Evolutionary conservation across 768 basidiomycete genomes (phyloP).

Genomic region (Xerocomus potaroensis): DNA sequence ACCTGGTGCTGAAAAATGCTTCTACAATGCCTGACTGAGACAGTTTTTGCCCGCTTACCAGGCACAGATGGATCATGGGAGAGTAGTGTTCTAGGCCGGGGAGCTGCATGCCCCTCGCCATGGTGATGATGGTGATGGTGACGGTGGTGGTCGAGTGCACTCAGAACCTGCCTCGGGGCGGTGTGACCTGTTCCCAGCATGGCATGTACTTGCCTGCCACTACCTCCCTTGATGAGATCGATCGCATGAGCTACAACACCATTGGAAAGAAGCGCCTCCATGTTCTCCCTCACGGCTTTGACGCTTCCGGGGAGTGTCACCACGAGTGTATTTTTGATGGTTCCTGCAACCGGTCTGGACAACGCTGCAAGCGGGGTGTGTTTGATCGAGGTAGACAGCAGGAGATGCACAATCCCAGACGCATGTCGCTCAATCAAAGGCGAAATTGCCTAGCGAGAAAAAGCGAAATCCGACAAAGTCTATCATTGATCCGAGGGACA

Average conservation of each 20-base stretch:
- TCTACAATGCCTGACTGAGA: neutral
- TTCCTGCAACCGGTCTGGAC: slow-evolving; percentile 80
- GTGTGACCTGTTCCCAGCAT: slow-evolving; percentile 36
- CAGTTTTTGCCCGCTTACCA: slow-evolving; percentile 39
- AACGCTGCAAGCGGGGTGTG: slow-evolving; percentile 79
- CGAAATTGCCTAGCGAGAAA: slow-evolving; percentile 50
- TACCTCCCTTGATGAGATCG: slow-evolving; percentile 66
- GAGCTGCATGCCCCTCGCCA: slow-evolving; percentile 41
- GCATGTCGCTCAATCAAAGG: slow-evolving; percentile 64
- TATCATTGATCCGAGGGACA: neutral
- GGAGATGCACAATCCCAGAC: slow-evolving; percentile 70
- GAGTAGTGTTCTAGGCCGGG: slow-evolving; percentile 52
- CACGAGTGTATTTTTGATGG: slow-evolving; percentile 59
- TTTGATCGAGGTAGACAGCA: slow-evolving; percentile 63
- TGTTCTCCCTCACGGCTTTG: slow-evolving; percentile 79
- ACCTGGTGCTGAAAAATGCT: slow-evolving; percentile 47
- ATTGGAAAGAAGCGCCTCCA: slow-evolving; percentile 54
- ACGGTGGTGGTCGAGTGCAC: slow-evolving; percentile 18
- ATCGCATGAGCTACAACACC: slow-evolving; percentile 68
- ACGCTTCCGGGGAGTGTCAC: slow-evolving; percentile 82
- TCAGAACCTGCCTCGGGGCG: slow-evolving; percentile 1
- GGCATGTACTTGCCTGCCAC: slow-evolving; percentile 56
- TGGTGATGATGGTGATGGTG: slow-evolving; percentile 36
- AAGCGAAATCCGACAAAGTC: neutral
- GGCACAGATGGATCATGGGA: slow-evolving; percentile 68